These are phyloP conservation scores for Talaromyces rugulosus DNA, from an alignment of 2,329 filamentous ascomycete genomes.

Conservation along the genomic window DNA sequence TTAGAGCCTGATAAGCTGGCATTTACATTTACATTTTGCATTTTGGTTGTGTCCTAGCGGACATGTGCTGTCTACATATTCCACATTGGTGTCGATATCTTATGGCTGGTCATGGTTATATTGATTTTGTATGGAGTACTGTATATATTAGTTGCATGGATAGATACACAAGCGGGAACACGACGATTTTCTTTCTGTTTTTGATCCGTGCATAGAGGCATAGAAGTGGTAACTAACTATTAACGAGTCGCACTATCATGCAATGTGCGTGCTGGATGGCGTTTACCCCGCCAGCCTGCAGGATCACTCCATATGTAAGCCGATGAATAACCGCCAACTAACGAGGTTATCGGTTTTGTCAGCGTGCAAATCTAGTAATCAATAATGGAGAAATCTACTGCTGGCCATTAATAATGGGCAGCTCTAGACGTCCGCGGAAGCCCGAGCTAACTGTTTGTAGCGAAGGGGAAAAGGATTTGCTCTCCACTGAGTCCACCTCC, in stretches of 20 bases:
- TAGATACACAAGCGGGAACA: not conserved
- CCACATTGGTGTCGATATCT: constrained; percentile 6
- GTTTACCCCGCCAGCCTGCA: not conserved
- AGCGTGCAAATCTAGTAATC: no score
- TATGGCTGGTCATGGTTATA: not conserved
- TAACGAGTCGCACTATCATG: not conserved
- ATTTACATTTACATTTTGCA: constrained; percentile 11
- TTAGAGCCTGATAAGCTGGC: constrained; percentile 6
- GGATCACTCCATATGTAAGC: not conserved
- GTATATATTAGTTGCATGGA: constrained; percentile 3
- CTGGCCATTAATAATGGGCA: not conserved
- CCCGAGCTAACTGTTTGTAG: not conserved
- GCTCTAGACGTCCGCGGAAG: not conserved
- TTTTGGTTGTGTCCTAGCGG: constrained; percentile 3
- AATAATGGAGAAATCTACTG: not conserved
- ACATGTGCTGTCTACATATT: not conserved
- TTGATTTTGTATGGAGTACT: not conserved
- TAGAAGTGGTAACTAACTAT: no score
- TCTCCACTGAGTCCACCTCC: not conserved
- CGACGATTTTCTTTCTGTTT: not conserved
- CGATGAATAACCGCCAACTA: no score
- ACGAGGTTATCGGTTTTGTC: no score
- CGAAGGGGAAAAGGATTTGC: not conserved
- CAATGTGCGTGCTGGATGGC: not conserved
- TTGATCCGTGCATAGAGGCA: not conserved